These are phyloP conservation scores for Salix arbutifolia DNA, from an alignment of 345 rosid genomes.

Conservation along the genomic window DNA sequence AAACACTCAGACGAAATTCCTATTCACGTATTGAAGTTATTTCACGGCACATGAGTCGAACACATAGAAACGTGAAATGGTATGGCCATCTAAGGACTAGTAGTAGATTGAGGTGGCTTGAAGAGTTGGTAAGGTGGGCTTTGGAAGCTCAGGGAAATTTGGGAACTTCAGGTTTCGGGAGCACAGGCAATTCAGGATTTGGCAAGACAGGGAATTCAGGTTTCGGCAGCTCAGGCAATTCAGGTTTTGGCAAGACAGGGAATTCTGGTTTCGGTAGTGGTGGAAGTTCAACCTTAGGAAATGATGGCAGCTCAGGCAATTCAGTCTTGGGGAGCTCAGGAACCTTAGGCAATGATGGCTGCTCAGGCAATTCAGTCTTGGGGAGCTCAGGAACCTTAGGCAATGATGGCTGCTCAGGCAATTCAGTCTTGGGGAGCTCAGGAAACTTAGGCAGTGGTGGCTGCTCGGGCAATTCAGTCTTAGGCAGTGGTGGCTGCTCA, in stretches of 20 bases:
- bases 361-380: too few relatives aligned
- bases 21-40: background rate
- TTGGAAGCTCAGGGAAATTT: background rate
- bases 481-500: too few relatives aligned
- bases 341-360: background rate
- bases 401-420: too few relatives aligned
- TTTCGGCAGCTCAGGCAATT: slow-evolving; percentile 7
- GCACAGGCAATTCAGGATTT: slow-evolving; percentile 2
- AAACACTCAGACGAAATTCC: background rate
- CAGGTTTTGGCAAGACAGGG: background rate
- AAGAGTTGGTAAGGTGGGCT: slow-evolving; percentile 14
- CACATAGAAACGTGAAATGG: background rate
- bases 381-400: too few relatives aligned
- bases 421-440: too few relatives aligned
- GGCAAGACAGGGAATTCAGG: background rate
- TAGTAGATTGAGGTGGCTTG: background rate
- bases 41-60: background rate
- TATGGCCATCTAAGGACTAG: slow-evolving; percentile 4
- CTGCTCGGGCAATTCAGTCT: slow-evolving; percentile 2
- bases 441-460: background rate
- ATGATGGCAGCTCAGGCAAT: background rate
- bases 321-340: slow-evolving; percentile 1
- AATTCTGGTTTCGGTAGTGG: too few relatives aligned
- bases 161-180: background rate
- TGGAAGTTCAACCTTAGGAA: background rate